Base-by-base conservation (phyloP, 2,329 filamentous ascomycete genomes). In the Penicillium sp. region DNA sequence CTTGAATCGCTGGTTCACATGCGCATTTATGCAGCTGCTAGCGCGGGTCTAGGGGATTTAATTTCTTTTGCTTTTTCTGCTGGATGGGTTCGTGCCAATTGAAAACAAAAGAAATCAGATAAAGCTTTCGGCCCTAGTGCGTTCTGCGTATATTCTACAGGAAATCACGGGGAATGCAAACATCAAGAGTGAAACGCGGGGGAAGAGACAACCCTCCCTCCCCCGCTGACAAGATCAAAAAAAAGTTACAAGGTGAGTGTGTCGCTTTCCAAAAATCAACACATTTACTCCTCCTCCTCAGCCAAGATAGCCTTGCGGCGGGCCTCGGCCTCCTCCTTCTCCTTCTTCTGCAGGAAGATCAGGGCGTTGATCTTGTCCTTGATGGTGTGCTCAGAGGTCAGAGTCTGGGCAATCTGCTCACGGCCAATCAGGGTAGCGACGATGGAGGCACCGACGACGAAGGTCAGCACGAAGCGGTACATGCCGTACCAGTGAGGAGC, bases 381-480 rank as follows among this genome's bases (percentile, higher is more conserved):
- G 62, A 77, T 68, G 56, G 65, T 75, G 72, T 77, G 74, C 66
- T 72, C 70, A 19, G 70, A 58, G 57, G 57, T 56, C 47, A 70
- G 54, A 58, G 63, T 71, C 60, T 70, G 69, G 54, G 80, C 82
- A 64, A 96, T 87, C 78, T 93, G 89, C 68, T 92, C 89, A 60
- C 93, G 87, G 42, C 91, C 92, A 61, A 97, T 84, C 64, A 97
- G 79, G 62, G 86, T 93, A 65, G 91, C 78, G 43, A 95, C 86
- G 65, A 97, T 93, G 61, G 89, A 88, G 44, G 85, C 81, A 39
- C 93, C 93, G 27, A 96, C 93, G 59, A 97, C 84, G 73, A 93
- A 93, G 2, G 93, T 97, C 66, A 97, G 82, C 9, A 96, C 88
- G 75, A 96, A 97, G 33, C 93, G 91, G 80, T 97, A 97, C 50